Percentiles rank a stretch among this genome's conserved stretches.
phyloP scores from a whole-genome alignment of 371 early-diverging fungal genomes.

The Lichtheimia corymbifera region DNA sequence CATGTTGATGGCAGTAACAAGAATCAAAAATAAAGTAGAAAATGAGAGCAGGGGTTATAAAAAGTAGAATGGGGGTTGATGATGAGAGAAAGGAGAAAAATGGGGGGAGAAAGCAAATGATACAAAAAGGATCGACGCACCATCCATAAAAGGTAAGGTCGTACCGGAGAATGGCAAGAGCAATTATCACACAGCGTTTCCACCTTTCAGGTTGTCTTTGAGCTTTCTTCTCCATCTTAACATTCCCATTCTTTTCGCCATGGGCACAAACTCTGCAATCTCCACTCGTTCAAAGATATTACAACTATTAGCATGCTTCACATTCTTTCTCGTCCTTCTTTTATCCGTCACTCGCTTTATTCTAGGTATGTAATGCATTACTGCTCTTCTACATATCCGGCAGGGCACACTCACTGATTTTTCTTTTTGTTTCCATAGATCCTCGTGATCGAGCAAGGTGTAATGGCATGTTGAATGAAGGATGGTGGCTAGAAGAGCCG shows the following conservation, averaged over 20 bases:
- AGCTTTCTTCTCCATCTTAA: conserved; percentile 8
- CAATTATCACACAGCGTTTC: background rate
- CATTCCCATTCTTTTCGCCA: conserved; percentile 7
- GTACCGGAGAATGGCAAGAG: too few species aligned
- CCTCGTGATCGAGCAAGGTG: conserved; percentile 42
- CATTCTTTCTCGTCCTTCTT: conserved; percentile 11
- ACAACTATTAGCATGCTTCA: conserved; percentile 14
- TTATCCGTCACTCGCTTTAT: conserved; percentile 7
- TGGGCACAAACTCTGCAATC: conserved; percentile 13
- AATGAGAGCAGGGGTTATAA: too few species aligned
- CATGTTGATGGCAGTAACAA: too few species aligned
- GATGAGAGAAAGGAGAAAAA: too few species aligned
- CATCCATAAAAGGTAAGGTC: too few species aligned
- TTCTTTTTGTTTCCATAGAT: background rate
- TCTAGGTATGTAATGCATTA: conserved; percentile 8
- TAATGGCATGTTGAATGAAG: conserved; percentile 47
- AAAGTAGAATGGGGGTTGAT: too few species aligned
- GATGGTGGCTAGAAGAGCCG: conserved; percentile 47
- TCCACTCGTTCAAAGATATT: conserved; percentile 21
- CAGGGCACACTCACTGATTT: background rate
- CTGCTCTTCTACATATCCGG: background rate
- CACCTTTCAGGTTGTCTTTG: background rate
- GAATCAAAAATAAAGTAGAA: too few species aligned
- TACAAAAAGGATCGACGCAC: too few species aligned
- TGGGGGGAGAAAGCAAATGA: too few species aligned